A percentile compares a stretch with the other conserved stretches of the same genome.
Conservation (phyloP, 148 eudicot genomes). For the Spergularia marina region DNA sequence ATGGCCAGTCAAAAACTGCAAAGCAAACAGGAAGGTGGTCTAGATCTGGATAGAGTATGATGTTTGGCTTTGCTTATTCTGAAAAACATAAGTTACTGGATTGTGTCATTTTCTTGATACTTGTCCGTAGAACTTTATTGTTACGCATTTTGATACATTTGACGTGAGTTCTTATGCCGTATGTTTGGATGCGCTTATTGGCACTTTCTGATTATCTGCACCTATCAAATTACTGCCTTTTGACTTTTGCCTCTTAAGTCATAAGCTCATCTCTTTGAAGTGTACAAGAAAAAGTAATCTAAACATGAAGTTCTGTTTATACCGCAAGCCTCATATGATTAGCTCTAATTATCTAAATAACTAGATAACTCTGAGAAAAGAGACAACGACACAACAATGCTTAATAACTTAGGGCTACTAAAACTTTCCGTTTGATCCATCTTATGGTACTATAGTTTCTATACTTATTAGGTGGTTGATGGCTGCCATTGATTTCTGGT, state of each 20-base stretch:
- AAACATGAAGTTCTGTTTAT: neutral
- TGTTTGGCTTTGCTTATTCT: no score
- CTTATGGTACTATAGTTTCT: neutral
- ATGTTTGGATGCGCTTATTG: neutral
- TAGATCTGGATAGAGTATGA: no score
- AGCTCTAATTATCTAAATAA: neutral
- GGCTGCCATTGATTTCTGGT: neutral
- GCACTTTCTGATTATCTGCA: neutral
- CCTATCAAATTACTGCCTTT: neutral
- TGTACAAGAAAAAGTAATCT: neutral
- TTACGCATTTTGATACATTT: neutral
- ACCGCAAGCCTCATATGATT: neutral
- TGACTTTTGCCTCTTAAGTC: neutral
- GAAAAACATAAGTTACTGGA: no score
- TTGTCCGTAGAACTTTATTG: no score
- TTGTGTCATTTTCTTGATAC: no score
- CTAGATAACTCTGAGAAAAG: neutral
- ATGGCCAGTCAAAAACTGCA: no score
- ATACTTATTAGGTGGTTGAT: constrained; percentile 1
- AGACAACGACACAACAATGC: neutral
- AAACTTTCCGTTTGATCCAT: neutral
- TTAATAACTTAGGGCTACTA: neutral
- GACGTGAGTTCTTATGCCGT: neutral
- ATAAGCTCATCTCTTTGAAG: neutral
- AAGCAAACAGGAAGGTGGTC: no score